These are phyloP conservation scores for Psilocybe sp. DNA, from an alignment of 768 basidiomycete genomes.

Conservation along the genomic window DNA sequence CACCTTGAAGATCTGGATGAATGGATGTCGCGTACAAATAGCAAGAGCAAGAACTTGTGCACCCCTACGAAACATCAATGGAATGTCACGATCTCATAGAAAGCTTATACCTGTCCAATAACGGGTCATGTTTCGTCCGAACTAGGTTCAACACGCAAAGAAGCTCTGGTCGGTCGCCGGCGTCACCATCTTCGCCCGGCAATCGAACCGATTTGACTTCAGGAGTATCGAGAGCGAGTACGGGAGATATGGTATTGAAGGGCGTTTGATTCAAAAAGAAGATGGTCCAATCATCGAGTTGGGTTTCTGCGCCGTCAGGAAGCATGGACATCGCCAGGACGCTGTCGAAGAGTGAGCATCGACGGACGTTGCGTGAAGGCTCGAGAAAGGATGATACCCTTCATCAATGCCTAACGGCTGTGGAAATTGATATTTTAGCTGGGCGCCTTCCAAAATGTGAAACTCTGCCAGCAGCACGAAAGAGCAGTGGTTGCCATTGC, in stretches of 20 bases:
- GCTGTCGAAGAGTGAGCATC: slow-evolving; percentile 37
- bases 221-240: slow-evolving; percentile 68
- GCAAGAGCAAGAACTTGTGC: slow-evolving; percentile 94
- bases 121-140: slow-evolving; percentile 87
- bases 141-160: slow-evolving; percentile 91
- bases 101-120: slow-evolving; percentile 58
- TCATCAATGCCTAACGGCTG: slow-evolving; percentile 93
- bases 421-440: slow-evolving; percentile 94
- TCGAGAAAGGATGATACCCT: slow-evolving; percentile 53
- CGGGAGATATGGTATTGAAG: slow-evolving; percentile 82
- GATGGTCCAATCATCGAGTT: slow-evolving; percentile 95
- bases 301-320: slow-evolving; percentile 95
- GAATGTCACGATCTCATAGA: neutral
- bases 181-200: slow-evolving; percentile 31
- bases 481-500: slow-evolving; percentile 75
- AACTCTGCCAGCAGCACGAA: slow-evolving; percentile 98
- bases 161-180: slow-evolving; percentile 45
- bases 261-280: slow-evolving; percentile 97
- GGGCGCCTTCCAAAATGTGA: slow-evolving; percentile 92
- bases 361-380: neutral
- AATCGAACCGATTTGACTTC: slow-evolving; percentile 33
- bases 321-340: slow-evolving; percentile 97
- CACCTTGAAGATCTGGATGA: slow-evolving; percentile 95
- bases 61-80: slow-evolving; percentile 50
- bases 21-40: slow-evolving; percentile 89